These are phyloP conservation scores for Lachancea kluyveri DNA, from an alignment of 805 yeast genomes.

Conservation along the genomic window DNA sequence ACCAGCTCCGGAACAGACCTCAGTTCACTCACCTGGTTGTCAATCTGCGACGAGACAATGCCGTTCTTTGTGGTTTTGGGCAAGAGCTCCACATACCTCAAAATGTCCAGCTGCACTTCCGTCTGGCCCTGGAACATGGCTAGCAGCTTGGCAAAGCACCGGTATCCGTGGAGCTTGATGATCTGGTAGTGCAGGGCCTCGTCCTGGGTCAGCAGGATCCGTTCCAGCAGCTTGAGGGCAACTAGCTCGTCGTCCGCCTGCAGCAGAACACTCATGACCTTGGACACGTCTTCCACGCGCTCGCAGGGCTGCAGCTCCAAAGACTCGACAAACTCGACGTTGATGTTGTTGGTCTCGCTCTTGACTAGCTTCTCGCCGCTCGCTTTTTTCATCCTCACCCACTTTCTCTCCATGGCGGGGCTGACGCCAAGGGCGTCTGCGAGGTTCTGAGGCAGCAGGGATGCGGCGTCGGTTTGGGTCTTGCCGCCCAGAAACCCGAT, in stretches of 20 bases:
- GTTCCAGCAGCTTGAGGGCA: conserved; percentile 56
- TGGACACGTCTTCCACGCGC: conserved; percentile 54
- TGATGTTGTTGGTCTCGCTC: conserved; percentile 48
- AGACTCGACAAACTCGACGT: conserved; percentile 57
- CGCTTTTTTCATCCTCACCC: conserved; percentile 57
- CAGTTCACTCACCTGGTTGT: conserved; percentile 48
- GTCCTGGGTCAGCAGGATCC: conserved; percentile 52
- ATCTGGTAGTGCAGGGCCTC: conserved; percentile 49
- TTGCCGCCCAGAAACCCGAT: conserved; percentile 93
- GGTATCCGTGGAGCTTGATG: conserved; percentile 80
- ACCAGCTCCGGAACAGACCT: conserved; percentile 17
- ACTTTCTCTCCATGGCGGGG: conserved; percentile 59
- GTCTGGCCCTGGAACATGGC: conserved; percentile 34
- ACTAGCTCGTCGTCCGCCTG: conserved; percentile 67
- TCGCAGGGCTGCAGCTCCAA: conserved; percentile 47
- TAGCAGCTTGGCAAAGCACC: conserved; percentile 61
- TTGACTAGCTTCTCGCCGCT: conserved; percentile 40
- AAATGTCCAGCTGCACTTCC: conserved; percentile 40
- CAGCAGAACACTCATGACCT: conserved; percentile 74
- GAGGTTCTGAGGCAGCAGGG: conserved; percentile 72
- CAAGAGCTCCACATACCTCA: conserved; percentile 56
- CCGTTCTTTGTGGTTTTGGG: conserved; percentile 73
- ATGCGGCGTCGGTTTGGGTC: conserved; percentile 89
- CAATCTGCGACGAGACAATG: conserved; percentile 68
- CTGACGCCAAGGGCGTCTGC: conserved; percentile 83